Conservation (phyloP, 441 rosid genomes). For the Aleurites moluccanus region DNA sequence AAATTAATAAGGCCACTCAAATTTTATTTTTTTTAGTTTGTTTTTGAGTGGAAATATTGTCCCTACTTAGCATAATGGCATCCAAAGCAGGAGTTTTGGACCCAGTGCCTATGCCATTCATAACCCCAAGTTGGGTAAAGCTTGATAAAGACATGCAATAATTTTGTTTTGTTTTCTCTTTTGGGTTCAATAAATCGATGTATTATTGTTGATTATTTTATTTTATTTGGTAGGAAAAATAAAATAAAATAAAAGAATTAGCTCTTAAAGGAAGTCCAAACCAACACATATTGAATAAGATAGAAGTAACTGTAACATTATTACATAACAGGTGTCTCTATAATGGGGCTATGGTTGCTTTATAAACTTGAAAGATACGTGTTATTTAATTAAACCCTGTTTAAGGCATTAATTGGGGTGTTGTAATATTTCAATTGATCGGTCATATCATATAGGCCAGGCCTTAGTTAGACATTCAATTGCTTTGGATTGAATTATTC, state of each 20-base stretch:
- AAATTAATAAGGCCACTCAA: too few relatives aligned
- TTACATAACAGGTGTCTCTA: too few relatives aligned
- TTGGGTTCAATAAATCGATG: too few relatives aligned
- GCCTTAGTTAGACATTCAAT: too few relatives aligned
- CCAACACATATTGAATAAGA: background rate
- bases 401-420: background rate
- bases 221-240: background rate
- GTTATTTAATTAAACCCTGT: background rate
- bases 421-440: background rate
- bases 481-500: too few relatives aligned
- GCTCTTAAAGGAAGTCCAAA: background rate
- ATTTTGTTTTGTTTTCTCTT: background rate
- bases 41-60: constrained; percentile 4
- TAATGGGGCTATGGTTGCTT: too few relatives aligned
- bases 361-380: background rate
- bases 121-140: background rate
- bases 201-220: too few relatives aligned
- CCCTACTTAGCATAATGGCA: constrained; percentile 16
- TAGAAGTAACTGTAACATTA: background rate
- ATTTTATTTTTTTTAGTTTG: background rate
- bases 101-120: background rate
- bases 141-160: background rate
- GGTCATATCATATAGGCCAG: too few relatives aligned
- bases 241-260: background rate
- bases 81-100: background rate